A percentile compares a stretch with the other conserved stretches of the same genome.
Conservation (phyloP, 441 rosid genomes). For the Gossypium aridum region DNA sequence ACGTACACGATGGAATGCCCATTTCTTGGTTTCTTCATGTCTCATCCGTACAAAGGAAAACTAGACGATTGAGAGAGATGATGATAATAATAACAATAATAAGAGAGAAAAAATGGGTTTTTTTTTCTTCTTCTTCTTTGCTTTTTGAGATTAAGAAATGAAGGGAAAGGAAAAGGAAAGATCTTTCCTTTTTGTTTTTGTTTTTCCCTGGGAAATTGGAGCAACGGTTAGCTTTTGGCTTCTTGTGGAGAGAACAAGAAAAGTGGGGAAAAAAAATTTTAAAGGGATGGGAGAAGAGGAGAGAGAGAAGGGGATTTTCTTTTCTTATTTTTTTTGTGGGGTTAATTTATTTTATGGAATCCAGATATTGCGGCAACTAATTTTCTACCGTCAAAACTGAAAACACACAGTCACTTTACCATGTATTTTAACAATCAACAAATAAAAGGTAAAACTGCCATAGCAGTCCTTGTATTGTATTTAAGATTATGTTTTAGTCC, state of each 20-base stretch:
- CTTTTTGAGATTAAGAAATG: not conserved
- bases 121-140: not conserved
- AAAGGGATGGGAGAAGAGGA: too few relatives aligned
- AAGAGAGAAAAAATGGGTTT: not conserved
- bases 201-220: not conserved
- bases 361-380: too few relatives aligned
- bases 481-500: too few relatives aligned
- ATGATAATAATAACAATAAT: not conserved
- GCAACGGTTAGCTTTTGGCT: conserved; percentile 1
- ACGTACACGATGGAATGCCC: conserved; percentile 14
- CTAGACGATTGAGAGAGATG: not conserved
- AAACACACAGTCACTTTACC: too few relatives aligned
- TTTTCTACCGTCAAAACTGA: too few relatives aligned
- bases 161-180: not conserved
- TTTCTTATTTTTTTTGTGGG: not conserved
- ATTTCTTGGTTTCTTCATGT: conserved; percentile 40
- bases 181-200: not conserved
- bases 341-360: too few relatives aligned
- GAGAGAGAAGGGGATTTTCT: too few relatives aligned
- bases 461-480: too few relatives aligned
- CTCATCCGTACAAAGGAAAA: conserved; percentile 11
- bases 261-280: not conserved
- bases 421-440: too few relatives aligned
- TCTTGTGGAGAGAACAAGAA: not conserved
- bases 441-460: too few relatives aligned